Percentiles rank a stretch among this genome's conserved stretches.
Conservation (phyloP, 257 asterid species). For the Lycium ferocissimum region DNA sequence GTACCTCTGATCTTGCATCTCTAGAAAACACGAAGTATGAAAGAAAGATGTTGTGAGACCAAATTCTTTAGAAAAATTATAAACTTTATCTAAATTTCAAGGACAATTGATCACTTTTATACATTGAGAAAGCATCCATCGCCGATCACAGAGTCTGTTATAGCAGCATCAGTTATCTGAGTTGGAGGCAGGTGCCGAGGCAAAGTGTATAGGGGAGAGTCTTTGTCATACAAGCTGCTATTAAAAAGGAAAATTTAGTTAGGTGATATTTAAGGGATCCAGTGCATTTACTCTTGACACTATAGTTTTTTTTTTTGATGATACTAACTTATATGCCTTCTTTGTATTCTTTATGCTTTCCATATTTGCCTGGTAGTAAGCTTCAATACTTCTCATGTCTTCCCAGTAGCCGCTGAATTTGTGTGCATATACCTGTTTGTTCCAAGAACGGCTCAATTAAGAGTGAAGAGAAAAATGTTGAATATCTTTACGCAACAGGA, state of each 20-base stretch:
- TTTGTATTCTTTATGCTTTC: slow-evolving; percentile 54
- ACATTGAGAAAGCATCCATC: slow-evolving; percentile 85
- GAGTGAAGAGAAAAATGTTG: neutral
- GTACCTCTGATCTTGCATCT: slow-evolving; percentile 75
- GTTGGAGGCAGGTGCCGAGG: slow-evolving; percentile 95
- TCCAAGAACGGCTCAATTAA: neutral
- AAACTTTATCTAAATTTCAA: neutral
- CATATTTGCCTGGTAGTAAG: slow-evolving; percentile 80
- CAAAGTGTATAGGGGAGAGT: slow-evolving; percentile 74
- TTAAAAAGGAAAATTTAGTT: slow-evolving; percentile 12
- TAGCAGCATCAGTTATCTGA: slow-evolving; percentile 68
- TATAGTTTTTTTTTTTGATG: no score
- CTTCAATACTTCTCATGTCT: slow-evolving; percentile 79
- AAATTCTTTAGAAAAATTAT: neutral
- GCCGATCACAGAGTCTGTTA: slow-evolving; percentile 75
- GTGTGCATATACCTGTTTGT: slow-evolving; percentile 60
- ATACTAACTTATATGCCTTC: slow-evolving; percentile 58
- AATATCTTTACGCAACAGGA: neutral
- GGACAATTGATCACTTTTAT: slow-evolving; percentile 37
- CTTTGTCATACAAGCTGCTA: slow-evolving; percentile 67
- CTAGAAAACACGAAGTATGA: slow-evolving; percentile 40
- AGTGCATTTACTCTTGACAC: slow-evolving; percentile 23
- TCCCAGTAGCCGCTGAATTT: slow-evolving; percentile 83
- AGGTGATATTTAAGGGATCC: slow-evolving; percentile 25
- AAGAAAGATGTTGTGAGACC: neutral